A percentile compares a stretch with the other conserved stretches of the same genome.
Evolutionary conservation across 2,329 filamentous ascomycete species (phyloP).

Genomic region (Xylaria arbuscula): DNA sequence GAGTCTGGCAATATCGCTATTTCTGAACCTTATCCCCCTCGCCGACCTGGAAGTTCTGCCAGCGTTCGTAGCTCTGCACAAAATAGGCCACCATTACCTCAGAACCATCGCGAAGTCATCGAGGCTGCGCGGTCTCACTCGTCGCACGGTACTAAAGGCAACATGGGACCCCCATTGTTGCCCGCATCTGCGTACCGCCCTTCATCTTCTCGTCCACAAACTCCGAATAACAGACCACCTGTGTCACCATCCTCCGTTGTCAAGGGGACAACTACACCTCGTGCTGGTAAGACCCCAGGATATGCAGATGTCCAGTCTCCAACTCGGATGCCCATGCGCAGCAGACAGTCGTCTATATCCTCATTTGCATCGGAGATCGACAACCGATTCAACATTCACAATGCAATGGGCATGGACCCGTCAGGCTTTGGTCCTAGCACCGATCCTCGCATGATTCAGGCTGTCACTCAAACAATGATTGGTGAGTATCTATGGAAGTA

Average conservation of each 20-base stretch:
- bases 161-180: conserved; percentile 86
- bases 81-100: conserved; percentile 76
- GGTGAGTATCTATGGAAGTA: conserved; percentile 99
- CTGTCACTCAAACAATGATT: conserved; percentile 99
- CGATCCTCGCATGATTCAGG: conserved; percentile 98
- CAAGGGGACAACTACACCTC: conserved; percentile 69
- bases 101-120: conserved; percentile 86
- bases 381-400: conserved; percentile 83
- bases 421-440: conserved; percentile 76
- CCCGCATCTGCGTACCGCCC: conserved; percentile 77
- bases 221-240: conserved; percentile 64
- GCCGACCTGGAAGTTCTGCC: conserved; percentile 77
- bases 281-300: conserved; percentile 60
- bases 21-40: conserved; percentile 53
- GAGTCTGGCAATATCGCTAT: conserved; percentile 53
- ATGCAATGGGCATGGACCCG: conserved; percentile 64
- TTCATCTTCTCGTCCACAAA: conserved; percentile 65
- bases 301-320: conserved; percentile 62
- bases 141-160: conserved; percentile 57
- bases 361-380: conserved; percentile 97
- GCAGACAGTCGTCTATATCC: conserved; percentile 85
- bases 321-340: conserved; percentile 55
- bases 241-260: conserved; percentile 58
- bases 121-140: conserved; percentile 77
- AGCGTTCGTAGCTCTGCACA: conserved; percentile 66